Conservation (phyloP, 441 rosid genomes). For the Capsella rubella region DNA sequence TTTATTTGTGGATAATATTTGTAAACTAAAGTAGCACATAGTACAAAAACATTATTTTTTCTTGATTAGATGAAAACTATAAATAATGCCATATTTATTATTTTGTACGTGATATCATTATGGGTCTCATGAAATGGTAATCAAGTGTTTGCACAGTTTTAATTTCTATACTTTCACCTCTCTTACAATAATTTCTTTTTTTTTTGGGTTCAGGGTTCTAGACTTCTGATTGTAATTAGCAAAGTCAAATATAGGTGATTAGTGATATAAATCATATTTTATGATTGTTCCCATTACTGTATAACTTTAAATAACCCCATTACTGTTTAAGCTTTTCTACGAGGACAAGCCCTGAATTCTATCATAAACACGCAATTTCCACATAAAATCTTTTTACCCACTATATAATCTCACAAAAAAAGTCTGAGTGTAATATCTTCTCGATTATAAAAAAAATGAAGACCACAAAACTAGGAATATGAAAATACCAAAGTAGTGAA, state of each 20-base stretch:
- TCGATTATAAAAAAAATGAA: background rate
- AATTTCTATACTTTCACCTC: too few relatives aligned
- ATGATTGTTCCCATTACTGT: constrained; percentile 13
- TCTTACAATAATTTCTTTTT: background rate
- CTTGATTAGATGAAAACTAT: too few relatives aligned
- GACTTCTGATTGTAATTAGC: background rate
- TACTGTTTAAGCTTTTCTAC: background rate
- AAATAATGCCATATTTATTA: too few relatives aligned
- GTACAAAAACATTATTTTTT: too few relatives aligned
- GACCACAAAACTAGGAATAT: background rate
- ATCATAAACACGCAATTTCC: background rate
- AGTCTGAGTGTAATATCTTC: background rate
- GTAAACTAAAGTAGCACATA: too few relatives aligned
- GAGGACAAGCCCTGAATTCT: background rate
- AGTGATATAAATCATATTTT: background rate
- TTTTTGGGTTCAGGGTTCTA: background rate
- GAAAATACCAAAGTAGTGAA: background rate
- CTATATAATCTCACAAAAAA: background rate
- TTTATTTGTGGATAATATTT: too few relatives aligned
- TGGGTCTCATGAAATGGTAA: too few relatives aligned
- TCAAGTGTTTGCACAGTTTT: too few relatives aligned
- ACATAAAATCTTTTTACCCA: background rate
- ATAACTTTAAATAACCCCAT: background rate
- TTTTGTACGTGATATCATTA: too few relatives aligned
- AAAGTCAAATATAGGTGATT: constrained; percentile 30